Conservation (phyloP, 2,329 filamentous ascomycete species). For the Colletotrichum sublineola region DNA sequence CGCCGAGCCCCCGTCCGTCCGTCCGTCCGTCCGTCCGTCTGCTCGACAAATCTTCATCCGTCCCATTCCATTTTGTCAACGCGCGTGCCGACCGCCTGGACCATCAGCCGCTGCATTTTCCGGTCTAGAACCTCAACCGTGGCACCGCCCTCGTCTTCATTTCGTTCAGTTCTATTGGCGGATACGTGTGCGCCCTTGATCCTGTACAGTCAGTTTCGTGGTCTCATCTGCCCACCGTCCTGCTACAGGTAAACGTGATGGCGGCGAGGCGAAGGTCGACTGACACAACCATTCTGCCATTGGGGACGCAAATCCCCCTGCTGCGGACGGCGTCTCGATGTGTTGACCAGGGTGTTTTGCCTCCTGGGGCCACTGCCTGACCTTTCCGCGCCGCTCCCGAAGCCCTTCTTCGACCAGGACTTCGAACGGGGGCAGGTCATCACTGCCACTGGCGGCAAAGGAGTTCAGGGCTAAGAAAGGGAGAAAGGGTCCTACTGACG, state of each 20-base stretch:
- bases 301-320: conserved; percentile 36
- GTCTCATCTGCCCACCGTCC: conserved; percentile 17
- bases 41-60: conserved; percentile 27
- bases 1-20: conserved; percentile 9
- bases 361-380: conserved; percentile 29
- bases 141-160: conserved; percentile 33
- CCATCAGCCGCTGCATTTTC: conserved; percentile 39
- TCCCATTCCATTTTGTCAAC: conserved; percentile 38
- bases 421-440: conserved; percentile 27
- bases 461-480: conserved; percentile 24
- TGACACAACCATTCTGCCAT: conserved; percentile 20
- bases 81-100: conserved; percentile 35
- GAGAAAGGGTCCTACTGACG: conserved; percentile 19
- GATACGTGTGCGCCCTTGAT: not conserved
- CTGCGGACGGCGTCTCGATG: conserved; percentile 31
- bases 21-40: conserved; percentile 3
- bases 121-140: conserved; percentile 39
- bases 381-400: conserved; percentile 38
- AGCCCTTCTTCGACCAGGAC: conserved; percentile 16
- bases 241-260: conserved; percentile 30
- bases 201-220: not conserved
- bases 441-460: conserved; percentile 26
- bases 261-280: conserved; percentile 33
- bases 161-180: conserved; percentile 35
- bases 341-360: conserved; percentile 30